phyloP scores from a whole-genome alignment of 2,329 filamentous ascomycete species.

The Ceratocystis cacaofunesta region DNA sequence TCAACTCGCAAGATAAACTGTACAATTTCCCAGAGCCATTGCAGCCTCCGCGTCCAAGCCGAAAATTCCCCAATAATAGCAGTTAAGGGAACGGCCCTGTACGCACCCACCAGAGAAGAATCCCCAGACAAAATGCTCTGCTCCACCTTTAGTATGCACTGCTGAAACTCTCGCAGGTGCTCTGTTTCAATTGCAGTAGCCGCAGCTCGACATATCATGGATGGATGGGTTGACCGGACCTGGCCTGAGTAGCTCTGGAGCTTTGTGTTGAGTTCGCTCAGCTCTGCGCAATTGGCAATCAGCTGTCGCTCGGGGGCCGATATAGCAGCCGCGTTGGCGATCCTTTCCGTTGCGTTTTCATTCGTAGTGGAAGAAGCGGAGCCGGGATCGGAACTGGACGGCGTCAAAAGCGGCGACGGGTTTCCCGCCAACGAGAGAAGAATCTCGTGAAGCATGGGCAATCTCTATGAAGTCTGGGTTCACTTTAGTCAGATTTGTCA shows the following conservation, averaged over 20 bases:
- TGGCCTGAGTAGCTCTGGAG: conserved; percentile 55
- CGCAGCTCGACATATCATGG: conserved; percentile 70
- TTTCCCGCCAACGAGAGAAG: conserved; percentile 91
- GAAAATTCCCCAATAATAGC: conserved; percentile 71
- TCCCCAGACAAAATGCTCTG: conserved; percentile 60
- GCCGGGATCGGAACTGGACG: conserved; percentile 23
- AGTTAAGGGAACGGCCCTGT: conserved; percentile 84
- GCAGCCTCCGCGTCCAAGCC: conserved; percentile 70
- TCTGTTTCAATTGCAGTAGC: conserved; percentile 60
- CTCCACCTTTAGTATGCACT: conserved; percentile 74
- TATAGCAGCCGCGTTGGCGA: conserved; percentile 33
- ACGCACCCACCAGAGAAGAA: conserved; percentile 69
- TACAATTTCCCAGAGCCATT: conserved; percentile 68
- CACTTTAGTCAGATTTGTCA: background rate
- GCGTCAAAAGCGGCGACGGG: conserved; percentile 65
- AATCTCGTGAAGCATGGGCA: conserved; percentile 88
- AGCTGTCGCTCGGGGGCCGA: conserved; percentile 74
- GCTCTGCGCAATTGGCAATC: conserved; percentile 57
- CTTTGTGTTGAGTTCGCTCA: conserved; percentile 64
- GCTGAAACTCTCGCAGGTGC: conserved; percentile 68
- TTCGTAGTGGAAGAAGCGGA: conserved; percentile 23
- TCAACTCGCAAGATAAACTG: conserved; percentile 16
- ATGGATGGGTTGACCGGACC: conserved; percentile 14
- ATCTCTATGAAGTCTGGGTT: background rate
- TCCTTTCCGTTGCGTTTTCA: conserved; percentile 23